phyloP scores from a whole-genome alignment of 345 rosid species.

The Boechera stricta region DNA sequence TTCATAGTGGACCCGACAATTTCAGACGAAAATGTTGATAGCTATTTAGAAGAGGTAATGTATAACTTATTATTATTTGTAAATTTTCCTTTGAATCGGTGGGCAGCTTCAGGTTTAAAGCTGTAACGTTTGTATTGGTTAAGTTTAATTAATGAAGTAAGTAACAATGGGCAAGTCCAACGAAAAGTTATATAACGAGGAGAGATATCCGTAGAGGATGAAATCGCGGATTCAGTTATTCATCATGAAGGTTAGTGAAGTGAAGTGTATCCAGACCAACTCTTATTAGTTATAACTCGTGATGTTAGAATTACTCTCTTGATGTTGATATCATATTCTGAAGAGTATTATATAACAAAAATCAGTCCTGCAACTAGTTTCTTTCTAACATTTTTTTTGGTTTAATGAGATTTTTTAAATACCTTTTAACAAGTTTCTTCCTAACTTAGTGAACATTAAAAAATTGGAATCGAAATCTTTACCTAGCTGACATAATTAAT shows the following conservation, averaged over 20 bases:
- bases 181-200: conserved; percentile 71
- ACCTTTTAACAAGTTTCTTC: no score
- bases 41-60: conserved; percentile 86
- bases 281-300: no score
- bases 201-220: conserved; percentile 77
- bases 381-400: no score
- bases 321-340: no score
- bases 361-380: no score
- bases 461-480: no score
- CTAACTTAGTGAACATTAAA: no score
- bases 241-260: conserved; percentile 70
- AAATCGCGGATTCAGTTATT: conserved; percentile 86
- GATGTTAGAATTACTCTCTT: no score
- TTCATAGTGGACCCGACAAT: conserved; percentile 91
- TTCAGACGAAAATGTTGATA: conserved; percentile 75
- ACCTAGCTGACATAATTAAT: no score
- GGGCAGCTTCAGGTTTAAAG: not conserved
- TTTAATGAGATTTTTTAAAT: no score
- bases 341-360: no score
- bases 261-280: not conserved
- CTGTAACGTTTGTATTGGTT: not conserved
- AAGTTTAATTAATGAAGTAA: not conserved
- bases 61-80: not conserved
- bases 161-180: conserved; percentile 61
- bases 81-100: not conserved